These are phyloP conservation scores for Macrophomina pseudophaseolina DNA, from an alignment of 2,329 filamentous ascomycete species.

Conservation along the genomic window DNA sequence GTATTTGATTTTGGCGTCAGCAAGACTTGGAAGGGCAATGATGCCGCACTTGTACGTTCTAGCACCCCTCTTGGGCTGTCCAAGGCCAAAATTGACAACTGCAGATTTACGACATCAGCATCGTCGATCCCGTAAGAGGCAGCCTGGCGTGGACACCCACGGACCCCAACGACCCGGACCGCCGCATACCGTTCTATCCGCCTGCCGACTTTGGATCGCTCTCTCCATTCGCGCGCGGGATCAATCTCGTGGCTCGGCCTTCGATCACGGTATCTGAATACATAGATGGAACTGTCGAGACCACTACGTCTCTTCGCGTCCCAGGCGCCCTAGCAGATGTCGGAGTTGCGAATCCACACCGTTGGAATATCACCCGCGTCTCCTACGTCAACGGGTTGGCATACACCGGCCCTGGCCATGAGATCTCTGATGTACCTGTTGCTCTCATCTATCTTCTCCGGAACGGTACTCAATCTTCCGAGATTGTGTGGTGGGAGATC, in stretches of 20 bases:
- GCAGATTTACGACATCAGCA: slow-evolving; percentile 15
- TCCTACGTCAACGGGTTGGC: slow-evolving; percentile 17
- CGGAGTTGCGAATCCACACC: not conserved
- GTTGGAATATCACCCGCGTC: slow-evolving; percentile 18
- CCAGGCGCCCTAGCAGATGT: not conserved
- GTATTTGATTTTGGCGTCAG: not conserved
- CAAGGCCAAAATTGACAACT: not conserved
- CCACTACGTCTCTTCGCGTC: not conserved
- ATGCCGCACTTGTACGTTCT: slow-evolving; percentile 2
- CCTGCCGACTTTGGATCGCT: not conserved
- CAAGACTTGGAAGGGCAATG: not conserved
- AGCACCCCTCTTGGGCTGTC: no score
- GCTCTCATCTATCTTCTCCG: slow-evolving; percentile 1
- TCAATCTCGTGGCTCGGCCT: slow-evolving; percentile 6
- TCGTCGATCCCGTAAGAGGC: not conserved
- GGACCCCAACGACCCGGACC: not conserved
- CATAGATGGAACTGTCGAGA: not conserved
- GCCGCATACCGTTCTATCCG: not conserved
- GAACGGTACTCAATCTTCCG: not conserved
- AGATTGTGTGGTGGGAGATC: slow-evolving; percentile 20
- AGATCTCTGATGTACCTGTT: not conserved
- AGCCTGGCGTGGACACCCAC: not conserved
- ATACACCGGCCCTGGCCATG: not conserved
- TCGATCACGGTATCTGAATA: slow-evolving; percentile 14
- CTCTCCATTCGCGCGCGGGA: not conserved